Base-by-base conservation (phyloP, 192 early-diverging fungal species). In the Backusella mclennaniae region DNA sequence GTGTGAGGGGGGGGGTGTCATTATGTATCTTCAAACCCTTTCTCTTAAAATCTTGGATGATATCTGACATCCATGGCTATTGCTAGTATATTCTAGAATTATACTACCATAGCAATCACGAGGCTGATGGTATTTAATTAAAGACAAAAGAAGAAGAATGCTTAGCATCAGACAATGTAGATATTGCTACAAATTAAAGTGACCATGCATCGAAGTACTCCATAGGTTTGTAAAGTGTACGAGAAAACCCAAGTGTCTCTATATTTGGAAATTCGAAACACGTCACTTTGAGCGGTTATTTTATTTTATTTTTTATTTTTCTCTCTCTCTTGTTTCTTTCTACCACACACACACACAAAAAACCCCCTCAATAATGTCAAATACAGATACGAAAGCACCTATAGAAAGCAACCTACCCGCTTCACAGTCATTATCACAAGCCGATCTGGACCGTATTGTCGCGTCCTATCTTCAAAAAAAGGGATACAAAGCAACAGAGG, bases 401-500 rank as follows among this genome's bases (percentile, higher is more conserved):
- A 26, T 63, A 63, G 56, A 63, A 63, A 63, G 12, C 9, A 63
- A 63, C 23, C n/a, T 29, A 63, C 56, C 56, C 23, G 56, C 56
- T 4, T 63, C 56, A 26, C 56, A 63, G 26, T 71, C 70, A 31
- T 68, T 73, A 15, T 79, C 78, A 19, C 46, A 41, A 36, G 36
- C 46, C 14, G 87, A 88, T 39, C 84, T 88, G 4, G 88, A 94
- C 63, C 84, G 86, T 66, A 87, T 92, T 15, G 90, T 93, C 12
- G 80, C 88, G 44, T 87, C 92, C 42, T 93, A 92, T 69, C 80
- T 93, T 36, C 83, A 89, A 66, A 82, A 88, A 52, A 92, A 91
- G 69, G 93, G 93, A 6, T 94, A 92, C 72, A 88, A 82, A 67
- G 85, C 90, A 44, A 87, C 93, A 0, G 93, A 93, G 67, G 67